Evolutionary conservation across 768 basidiomycete species (phyloP).

Genomic region (Dioszegia aurantiaca): DNA sequence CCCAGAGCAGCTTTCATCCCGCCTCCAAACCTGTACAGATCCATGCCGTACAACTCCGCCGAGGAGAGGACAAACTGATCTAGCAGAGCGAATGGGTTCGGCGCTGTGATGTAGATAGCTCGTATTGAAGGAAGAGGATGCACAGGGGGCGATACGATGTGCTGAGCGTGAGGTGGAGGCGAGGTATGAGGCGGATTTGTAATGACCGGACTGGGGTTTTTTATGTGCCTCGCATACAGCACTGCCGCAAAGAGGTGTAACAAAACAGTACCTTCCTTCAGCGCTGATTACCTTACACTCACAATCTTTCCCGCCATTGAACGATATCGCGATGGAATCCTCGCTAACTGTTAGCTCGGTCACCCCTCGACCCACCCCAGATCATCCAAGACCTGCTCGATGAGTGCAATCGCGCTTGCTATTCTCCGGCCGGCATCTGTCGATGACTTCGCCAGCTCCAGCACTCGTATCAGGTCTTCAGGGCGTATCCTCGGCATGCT

Average conservation of each 20-base stretch:
- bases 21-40: slow-evolving; percentile 64
- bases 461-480: slow-evolving; percentile 25
- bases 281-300: slow-evolving; percentile 12
- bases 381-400: slow-evolving; percentile 70
- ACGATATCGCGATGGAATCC: slow-evolving; percentile 77
- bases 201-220: not conserved
- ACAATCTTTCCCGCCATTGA: slow-evolving; percentile 99
- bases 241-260: slow-evolving; percentile 80
- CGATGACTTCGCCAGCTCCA: slow-evolving; percentile 26
- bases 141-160: slow-evolving; percentile 53
- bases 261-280: slow-evolving; percentile 76
- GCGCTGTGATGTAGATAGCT: slow-evolving; percentile 80
- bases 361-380: slow-evolving; percentile 68
- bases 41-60: slow-evolving; percentile 66
- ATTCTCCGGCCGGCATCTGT: slow-evolving; percentile 52
- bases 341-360: slow-evolving; percentile 52
- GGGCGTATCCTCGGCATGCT: slow-evolving; percentile 16
- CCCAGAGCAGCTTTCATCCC: slow-evolving; percentile 74
- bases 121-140: slow-evolving; percentile 46
- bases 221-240: slow-evolving; percentile 53
- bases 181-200: not conserved
- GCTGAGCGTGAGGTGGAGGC: slow-evolving; percentile 46
- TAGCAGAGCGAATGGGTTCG: slow-evolving; percentile 78
- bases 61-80: slow-evolving; percentile 76
- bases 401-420: slow-evolving; percentile 75